Percentiles rank a stretch among this genome's conserved stretches.
phyloP scores from a whole-genome alignment of 2,329 filamentous ascomycete genomes.

The Zasmidium cellare region DNA sequence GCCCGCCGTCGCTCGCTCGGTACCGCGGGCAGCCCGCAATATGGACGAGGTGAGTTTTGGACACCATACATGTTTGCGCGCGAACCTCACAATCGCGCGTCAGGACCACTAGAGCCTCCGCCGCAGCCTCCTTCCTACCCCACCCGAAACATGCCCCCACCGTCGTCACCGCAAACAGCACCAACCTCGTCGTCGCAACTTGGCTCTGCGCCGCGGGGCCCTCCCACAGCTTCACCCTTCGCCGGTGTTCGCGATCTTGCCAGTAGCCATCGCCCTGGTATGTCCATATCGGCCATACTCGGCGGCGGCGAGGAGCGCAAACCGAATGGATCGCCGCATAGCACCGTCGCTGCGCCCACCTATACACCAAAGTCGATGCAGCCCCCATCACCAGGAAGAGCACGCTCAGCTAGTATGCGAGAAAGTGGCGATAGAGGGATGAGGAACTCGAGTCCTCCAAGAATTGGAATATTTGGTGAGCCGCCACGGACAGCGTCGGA shows the following conservation, averaged over 20 bases:
- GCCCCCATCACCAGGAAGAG: constrained; percentile 47
- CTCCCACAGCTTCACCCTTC: constrained; percentile 48
- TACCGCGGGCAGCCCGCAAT: constrained; percentile 36
- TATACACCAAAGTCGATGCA: constrained; percentile 45
- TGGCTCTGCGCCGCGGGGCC: constrained; percentile 40
- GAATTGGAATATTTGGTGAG: constrained; percentile 26
- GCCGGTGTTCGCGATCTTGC: constrained; percentile 57
- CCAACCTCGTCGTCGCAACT: constrained; percentile 38
- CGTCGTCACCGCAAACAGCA: constrained; percentile 49
- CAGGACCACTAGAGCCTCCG: constrained; percentile 34
- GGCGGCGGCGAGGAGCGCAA: constrained; percentile 44
- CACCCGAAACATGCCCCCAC: constrained; percentile 50
- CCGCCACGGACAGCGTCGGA: constrained; percentile 28
- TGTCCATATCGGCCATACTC: constrained; percentile 74
- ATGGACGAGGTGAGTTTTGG: constrained; percentile 24
- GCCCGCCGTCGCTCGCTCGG: constrained; percentile 47
- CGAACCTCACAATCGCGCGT: constrained; percentile 2
- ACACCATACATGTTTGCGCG: background rate
- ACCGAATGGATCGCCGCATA: constrained; percentile 34
- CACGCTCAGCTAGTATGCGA: constrained; percentile 38
- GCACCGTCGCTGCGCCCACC: constrained; percentile 26
- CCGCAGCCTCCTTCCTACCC: constrained; percentile 43
- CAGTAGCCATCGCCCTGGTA: constrained; percentile 59
- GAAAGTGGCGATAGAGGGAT: constrained; percentile 28
- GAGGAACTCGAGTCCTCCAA: constrained; percentile 27